Conservation (phyloP, 2,329 filamentous ascomycete genomes). For the Aspergillus candidus region DNA sequence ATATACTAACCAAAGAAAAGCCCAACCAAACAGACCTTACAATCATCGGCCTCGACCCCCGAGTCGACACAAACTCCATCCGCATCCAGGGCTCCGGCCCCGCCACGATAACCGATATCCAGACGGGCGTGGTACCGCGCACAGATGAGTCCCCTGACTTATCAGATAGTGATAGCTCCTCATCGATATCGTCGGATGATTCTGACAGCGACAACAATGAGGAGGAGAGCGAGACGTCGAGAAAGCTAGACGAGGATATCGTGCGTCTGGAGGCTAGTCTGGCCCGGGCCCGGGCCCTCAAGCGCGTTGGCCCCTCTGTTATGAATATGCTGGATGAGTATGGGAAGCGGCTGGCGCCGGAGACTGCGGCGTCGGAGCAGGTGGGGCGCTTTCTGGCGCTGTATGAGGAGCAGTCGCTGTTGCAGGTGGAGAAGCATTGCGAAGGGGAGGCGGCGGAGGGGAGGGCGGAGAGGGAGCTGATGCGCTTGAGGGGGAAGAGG, state of each 20-base stretch:
- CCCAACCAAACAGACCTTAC: conserved; percentile 54
- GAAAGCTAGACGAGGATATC: conserved; percentile 24
- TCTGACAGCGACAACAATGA: conserved; percentile 1
- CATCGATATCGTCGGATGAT: not conserved
- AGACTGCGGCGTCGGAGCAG: conserved; percentile 25
- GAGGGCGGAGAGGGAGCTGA: conserved; percentile 22
- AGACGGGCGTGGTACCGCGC: conserved; percentile 53
- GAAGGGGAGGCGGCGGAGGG: conserved; percentile 20
- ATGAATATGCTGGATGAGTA: conserved; percentile 31
- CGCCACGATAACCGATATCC: conserved; percentile 57
- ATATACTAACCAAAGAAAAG: conserved; percentile 20
- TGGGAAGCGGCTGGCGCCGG: conserved; percentile 23
- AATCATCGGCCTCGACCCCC: conserved; percentile 50
- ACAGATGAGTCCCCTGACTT: conserved; percentile 50
- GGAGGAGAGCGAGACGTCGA: conserved; percentile 11
- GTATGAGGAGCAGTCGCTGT: conserved; percentile 28
- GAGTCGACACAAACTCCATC: conserved; percentile 51
- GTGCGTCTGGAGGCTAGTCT: conserved; percentile 27
- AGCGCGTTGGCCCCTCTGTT: conserved; percentile 18
- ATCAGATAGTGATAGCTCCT: not conserved
- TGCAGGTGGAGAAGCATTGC: conserved; percentile 20
- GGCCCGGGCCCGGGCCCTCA: conserved; percentile 21
- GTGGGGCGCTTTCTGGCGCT: conserved; percentile 30
- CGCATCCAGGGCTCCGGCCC: conserved; percentile 55
- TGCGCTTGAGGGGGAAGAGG: conserved; percentile 2